A percentile compares a stretch with the other conserved stretches of the same genome.
Evolutionary conservation across 139 green algal species (phyloP).

Genomic region (Chlamydomonas eustigma): DNA sequence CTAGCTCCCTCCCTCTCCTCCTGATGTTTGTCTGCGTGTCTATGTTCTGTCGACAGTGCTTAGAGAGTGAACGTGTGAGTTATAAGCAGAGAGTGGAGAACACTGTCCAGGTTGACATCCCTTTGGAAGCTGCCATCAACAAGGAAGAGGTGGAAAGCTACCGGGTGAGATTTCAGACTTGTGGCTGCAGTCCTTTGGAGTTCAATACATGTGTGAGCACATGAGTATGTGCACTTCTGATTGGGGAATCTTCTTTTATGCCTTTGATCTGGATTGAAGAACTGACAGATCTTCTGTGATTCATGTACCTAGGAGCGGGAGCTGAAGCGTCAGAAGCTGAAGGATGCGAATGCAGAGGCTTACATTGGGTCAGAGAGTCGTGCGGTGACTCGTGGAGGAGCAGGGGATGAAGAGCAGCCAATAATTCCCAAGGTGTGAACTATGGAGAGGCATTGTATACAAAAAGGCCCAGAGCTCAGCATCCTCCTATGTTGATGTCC

Average conservation of each 20-base stretch:
- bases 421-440: conserved; percentile 24
- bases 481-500: too few relatives aligned
- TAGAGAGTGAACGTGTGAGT: conserved; percentile 34
- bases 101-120: conserved; percentile 75
- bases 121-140: conserved; percentile 86
- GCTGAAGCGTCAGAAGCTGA: conserved; percentile 64
- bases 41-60: conserved; percentile 41
- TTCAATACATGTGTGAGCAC: too few relatives aligned
- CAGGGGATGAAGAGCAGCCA: conserved; percentile 22
- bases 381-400: neutral
- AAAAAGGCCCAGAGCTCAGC: too few relatives aligned
- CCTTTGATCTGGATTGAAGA: conserved; percentile 3
- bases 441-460: too few relatives aligned
- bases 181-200: too few relatives aligned
- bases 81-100: conserved; percentile 55
- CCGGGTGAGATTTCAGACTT: conserved; percentile 46
- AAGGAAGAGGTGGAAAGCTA: conserved; percentile 59
- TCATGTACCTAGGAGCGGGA: conserved; percentile 52
- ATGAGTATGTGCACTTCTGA: too few relatives aligned
- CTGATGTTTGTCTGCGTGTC: too few relatives aligned
- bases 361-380: conserved; percentile 44
- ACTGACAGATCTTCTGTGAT: too few relatives aligned
- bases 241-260: too few relatives aligned
- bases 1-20: neutral
- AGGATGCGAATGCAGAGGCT: conserved; percentile 49